phyloP scores from a whole-genome alignment of 345 rosid genomes.

The Gossypium arboreum region DNA sequence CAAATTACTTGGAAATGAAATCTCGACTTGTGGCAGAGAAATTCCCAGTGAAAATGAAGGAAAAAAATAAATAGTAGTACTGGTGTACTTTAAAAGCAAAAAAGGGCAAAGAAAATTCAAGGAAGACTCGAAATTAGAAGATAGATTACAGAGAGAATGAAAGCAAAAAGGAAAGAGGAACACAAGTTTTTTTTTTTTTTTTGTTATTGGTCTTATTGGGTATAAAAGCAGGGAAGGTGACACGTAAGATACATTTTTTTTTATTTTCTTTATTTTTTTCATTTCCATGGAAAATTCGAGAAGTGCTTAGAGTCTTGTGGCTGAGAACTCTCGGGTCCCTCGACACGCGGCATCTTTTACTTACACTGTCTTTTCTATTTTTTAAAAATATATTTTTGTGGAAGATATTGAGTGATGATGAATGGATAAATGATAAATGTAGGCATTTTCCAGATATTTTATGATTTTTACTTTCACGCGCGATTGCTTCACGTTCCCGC shows the following conservation, averaged over 20 bases:
- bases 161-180: neutral
- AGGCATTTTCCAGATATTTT: constrained; percentile 14
- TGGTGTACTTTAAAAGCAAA: neutral
- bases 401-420: constrained; percentile 19
- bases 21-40: neutral
- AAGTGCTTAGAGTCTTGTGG: constrained; percentile 51
- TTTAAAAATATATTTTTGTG: constrained; percentile 11
- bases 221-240: constrained; percentile 18
- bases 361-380: neutral
- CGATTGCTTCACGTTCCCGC: neutral
- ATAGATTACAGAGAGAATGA: neutral
- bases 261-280: neutral
- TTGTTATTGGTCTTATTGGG: neutral
- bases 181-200: neutral
- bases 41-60: neutral
- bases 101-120: neutral
- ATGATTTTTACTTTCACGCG: neutral
- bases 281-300: constrained; percentile 38
- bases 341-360: constrained; percentile 32
- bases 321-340: constrained; percentile 29
- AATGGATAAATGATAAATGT: constrained; percentile 12
- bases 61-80: neutral
- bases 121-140: neutral
- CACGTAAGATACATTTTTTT: constrained; percentile 38
- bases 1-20: neutral